phyloP scores from a whole-genome alignment of 768 basidiomycete genomes.

The Erythrobasidium yunnanense region DNA sequence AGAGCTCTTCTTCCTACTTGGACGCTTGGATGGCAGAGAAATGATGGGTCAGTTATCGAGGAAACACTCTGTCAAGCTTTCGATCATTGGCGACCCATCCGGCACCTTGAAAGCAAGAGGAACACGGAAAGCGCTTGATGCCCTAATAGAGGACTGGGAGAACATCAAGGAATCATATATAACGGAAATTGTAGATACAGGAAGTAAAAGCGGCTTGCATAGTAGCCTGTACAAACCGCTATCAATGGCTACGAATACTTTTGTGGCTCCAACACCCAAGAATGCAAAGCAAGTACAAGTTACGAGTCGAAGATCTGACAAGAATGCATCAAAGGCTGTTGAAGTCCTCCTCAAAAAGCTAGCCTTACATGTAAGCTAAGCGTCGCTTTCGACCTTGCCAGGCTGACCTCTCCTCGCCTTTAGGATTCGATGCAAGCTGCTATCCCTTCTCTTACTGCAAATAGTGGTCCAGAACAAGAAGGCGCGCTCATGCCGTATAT shows the following conservation, averaged over 20 bases:
- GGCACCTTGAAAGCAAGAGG: neutral
- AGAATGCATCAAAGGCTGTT: too few relatives aligned
- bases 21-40: neutral
- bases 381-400: too few relatives aligned
- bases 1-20: conserved; percentile 7
- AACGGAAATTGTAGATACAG: neutral
- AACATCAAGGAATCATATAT: neutral
- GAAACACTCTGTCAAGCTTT: neutral
- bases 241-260: neutral
- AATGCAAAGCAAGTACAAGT: neutral
- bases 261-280: neutral
- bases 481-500: too few relatives aligned
- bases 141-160: neutral
- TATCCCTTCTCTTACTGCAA: too few relatives aligned
- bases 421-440: too few relatives aligned
- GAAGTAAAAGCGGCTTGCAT: neutral
- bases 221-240: neutral
- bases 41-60: neutral
- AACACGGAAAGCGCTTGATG: neutral
- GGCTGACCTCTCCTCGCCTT: too few relatives aligned
- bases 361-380: too few relatives aligned
- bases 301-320: neutral
- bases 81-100: neutral
- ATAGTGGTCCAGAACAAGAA: too few relatives aligned
- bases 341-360: too few relatives aligned